These are phyloP conservation scores for Globisporangium yorkense DNA, from an alignment of 352 stramenopile species.

Conservation along the genomic window DNA sequence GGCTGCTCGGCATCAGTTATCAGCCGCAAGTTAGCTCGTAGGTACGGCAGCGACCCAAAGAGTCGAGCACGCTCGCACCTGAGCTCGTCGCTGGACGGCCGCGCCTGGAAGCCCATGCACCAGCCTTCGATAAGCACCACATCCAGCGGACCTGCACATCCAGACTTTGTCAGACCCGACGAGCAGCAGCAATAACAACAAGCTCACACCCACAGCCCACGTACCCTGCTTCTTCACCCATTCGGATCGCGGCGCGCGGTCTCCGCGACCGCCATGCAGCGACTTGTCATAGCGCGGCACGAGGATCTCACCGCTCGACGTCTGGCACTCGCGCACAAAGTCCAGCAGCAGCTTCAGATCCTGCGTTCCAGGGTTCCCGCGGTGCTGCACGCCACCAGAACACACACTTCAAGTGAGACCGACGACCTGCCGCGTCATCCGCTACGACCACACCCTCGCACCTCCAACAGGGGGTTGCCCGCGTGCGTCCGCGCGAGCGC, in stretches of 20 bases:
- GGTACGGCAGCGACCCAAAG: not conserved
- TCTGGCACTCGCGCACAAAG: slow-evolving; percentile 56
- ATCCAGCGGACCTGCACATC: slow-evolving; percentile 52
- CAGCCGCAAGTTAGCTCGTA: not conserved
- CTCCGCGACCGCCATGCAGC: slow-evolving; percentile 56
- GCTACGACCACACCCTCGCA: slow-evolving; percentile 12
- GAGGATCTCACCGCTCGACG: slow-evolving; percentile 27
- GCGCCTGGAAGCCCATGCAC: slow-evolving; percentile 77
- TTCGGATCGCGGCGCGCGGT: slow-evolving; percentile 47
- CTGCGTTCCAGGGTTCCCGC: slow-evolving; percentile 79
- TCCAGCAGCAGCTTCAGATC: slow-evolving; percentile 63
- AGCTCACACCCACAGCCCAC: not conserved
- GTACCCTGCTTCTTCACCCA: slow-evolving; percentile 62
- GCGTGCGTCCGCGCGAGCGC: slow-evolving; percentile 49
- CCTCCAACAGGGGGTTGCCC: slow-evolving; percentile 73
- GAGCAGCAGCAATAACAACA: not conserved
- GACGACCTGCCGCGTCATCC: not conserved
- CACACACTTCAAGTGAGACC: not conserved
- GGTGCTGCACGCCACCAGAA: slow-evolving; percentile 30
- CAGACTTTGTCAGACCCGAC: no score
- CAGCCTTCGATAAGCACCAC: slow-evolving; percentile 83
- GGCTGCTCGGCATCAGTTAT: slow-evolving; percentile 15
- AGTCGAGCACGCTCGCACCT: slow-evolving; percentile 18
- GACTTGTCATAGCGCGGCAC: slow-evolving; percentile 83
- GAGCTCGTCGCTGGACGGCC: slow-evolving; percentile 24